A percentile compares a stretch with the other conserved stretches of the same genome.
Conservation (phyloP, 2,329 filamentous ascomycete species). For the Fusarium sp. region DNA sequence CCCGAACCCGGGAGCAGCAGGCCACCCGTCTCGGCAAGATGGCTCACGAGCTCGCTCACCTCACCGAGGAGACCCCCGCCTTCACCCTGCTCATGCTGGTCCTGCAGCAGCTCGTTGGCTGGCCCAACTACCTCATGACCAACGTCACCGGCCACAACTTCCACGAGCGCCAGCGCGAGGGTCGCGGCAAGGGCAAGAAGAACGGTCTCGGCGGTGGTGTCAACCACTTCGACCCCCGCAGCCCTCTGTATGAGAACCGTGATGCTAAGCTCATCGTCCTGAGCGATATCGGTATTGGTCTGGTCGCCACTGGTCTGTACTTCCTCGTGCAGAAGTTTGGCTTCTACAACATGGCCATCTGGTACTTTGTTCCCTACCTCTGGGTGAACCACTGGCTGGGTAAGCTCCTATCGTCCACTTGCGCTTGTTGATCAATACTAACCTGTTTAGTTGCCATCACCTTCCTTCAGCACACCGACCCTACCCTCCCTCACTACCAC, state of each 20-base stretch:
- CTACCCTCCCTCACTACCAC: conserved; percentile 91
- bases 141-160: conserved; percentile 98
- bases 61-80: conserved; percentile 95
- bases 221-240: conserved; percentile 93
- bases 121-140: conserved; percentile 89
- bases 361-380: conserved; percentile 95
- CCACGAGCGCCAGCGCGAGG: conserved; percentile 91
- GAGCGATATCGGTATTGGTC: conserved; percentile 83
- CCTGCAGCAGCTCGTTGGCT: conserved; percentile 89
- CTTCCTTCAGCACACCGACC: conserved; percentile 97
- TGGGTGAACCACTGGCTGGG: conserved; percentile 99
- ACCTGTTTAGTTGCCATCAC: conserved; percentile 88
- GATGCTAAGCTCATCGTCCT: conserved; percentile 88
- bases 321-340: conserved; percentile 82
- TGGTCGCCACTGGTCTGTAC: conserved; percentile 72
- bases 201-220: conserved; percentile 86
- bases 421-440: conserved; percentile 6
- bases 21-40: conserved; percentile 80
- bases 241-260: conserved; percentile 91
- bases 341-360: conserved; percentile 87
- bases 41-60: conserved; percentile 85
- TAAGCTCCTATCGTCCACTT: conserved; percentile 62
- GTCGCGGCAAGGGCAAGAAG: conserved; percentile 90
- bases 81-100: conserved; percentile 80
- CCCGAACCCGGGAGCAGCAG: conserved; percentile 86